Evolutionary conservation across 2,329 filamentous ascomycete species (phyloP), one percentile per base, ranked within the genome.

Genomic region (Calonectria hawksworthii): DNA sequence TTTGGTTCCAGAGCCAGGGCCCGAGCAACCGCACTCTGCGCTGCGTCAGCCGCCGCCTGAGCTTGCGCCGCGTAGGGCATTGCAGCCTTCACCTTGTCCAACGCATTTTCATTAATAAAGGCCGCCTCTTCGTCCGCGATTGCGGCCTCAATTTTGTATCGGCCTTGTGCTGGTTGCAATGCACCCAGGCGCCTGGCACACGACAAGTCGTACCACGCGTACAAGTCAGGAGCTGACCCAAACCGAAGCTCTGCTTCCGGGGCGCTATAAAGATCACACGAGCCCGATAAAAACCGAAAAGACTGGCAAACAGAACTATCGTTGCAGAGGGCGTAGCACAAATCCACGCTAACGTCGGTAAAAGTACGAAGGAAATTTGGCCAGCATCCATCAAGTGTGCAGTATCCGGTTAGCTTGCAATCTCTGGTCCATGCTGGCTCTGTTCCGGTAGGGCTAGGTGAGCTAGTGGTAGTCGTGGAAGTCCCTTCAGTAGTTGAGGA

Each of bases 291-390:
- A n/a, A n/a, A n/a, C 2, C 41, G 18, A n/a, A 47, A 47, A 10
- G 41, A 47, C 3, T 7, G 6, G 18, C 38, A 44, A 21, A 7
- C 14, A 14, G 7, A 4, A 38, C 2, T 14, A 3, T 3, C 14
- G 13, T 38, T 14, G 13, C 36, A 44, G 4, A 44, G 8, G 18
- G 2, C 38, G 38, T 14, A 44, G 38, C 38, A 44, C 2, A 21
- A 1, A 6, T 44, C 38, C 38, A 44, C 4, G 14, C 16, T 44
- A 9, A 44, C 6, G 10, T n/a, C 21, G 11, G 41, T 5, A 47
- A n/a, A n/a, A 21, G 7, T 9, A 0, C 4, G 1, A 8, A n/a
- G 4, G 0, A 47, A n/a, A 4, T 11, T n/a, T n/a, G 21, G 41
- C 3, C n/a, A 2, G 21, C 41, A 47, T 47, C 41, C 21, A n/a